Evolutionary conservation across 768 basidiomycete species (phyloP).

Genomic region (Daedaleopsis sinensis): DNA sequence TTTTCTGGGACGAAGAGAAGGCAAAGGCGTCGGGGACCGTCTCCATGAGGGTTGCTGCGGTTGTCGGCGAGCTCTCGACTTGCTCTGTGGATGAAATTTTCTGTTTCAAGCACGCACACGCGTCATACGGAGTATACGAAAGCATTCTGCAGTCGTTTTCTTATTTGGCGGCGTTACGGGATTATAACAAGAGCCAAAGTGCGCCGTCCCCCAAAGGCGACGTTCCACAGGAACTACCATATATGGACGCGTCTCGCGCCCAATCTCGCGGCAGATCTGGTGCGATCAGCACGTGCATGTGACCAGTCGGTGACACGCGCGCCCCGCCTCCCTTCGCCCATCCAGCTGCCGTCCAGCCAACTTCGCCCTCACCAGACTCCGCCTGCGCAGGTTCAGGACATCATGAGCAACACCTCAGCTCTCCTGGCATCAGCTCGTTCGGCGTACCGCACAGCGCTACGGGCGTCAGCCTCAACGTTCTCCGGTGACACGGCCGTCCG

Average conservation of each 20-base stretch:
- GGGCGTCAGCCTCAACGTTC: slow-evolving; percentile 71
- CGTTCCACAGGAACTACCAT: slow-evolving; percentile 29
- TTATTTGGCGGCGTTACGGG: not conserved
- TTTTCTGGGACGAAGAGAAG: slow-evolving; percentile 8
- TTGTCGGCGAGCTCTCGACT: slow-evolving; percentile 10
- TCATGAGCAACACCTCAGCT: slow-evolving; percentile 30
- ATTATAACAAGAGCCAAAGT: slow-evolving; percentile 13
- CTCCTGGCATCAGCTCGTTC: slow-evolving; percentile 70
- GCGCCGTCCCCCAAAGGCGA: slow-evolving; percentile 12
- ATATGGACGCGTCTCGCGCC: slow-evolving; percentile 32
- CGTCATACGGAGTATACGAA: not conserved
- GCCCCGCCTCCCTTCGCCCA: not conserved
- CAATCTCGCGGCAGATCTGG: slow-evolving; percentile 32
- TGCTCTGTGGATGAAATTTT: slow-evolving; percentile 16
- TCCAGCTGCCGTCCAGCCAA: not conserved
- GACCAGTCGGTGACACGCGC: slow-evolving; percentile 21
- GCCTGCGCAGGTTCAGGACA: not conserved
- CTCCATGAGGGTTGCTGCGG: slow-evolving; percentile 10
- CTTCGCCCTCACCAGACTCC: not conserved
- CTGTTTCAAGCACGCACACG: not conserved
- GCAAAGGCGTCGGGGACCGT: slow-evolving; percentile 7
- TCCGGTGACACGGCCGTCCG: slow-evolving; percentile 45
- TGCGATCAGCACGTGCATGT: slow-evolving; percentile 5
- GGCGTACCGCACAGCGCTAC: slow-evolving; percentile 72
- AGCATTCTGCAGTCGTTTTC: not conserved